Evolutionary conservation across 148 eudicot species (phyloP).

Genomic region (Diospyros lotus): DNA sequence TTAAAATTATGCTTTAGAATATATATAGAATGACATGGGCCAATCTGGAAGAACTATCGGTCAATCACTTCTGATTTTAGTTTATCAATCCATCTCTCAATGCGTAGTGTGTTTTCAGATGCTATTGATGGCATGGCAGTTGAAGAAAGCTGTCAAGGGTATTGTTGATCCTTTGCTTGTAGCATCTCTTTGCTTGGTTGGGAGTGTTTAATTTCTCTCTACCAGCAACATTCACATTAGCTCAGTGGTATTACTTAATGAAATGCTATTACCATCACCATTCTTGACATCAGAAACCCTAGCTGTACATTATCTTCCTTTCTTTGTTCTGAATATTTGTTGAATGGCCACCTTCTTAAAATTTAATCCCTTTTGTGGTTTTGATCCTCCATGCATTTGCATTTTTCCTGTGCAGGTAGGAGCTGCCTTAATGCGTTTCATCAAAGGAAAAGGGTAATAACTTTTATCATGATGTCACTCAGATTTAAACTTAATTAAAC

Average conservation of each 20-base stretch:
- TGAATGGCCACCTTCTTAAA: neutral
- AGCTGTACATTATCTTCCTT: neutral
- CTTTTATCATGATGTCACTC: conserved; percentile 7
- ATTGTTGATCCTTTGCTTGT: neutral
- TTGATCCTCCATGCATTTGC: neutral
- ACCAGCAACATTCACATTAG: neutral
- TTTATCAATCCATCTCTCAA: neutral
- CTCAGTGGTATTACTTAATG: neutral
- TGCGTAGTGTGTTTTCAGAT: neutral
- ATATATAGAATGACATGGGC: neutral
- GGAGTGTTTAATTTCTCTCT: neutral
- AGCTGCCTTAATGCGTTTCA: conserved; percentile 67
- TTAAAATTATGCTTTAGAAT: too few relatives aligned
- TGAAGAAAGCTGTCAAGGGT: conserved; percentile 1
- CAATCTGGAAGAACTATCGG: conserved; percentile 4
- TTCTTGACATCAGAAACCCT: neutral
- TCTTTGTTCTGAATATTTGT: neutral
- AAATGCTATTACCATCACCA: neutral
- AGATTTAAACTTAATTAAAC: neutral
- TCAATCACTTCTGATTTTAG: neutral
- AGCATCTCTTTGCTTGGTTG: neutral
- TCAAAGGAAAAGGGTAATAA: conserved; percentile 67
- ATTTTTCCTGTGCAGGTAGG: conserved; percentile 59
- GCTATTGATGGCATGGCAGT: neutral
- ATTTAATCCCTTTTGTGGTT: neutral